These are phyloP conservation scores for Pseudohyphozyma bogoriensis DNA, from an alignment of 768 basidiomycete species.

Conservation along the genomic window DNA sequence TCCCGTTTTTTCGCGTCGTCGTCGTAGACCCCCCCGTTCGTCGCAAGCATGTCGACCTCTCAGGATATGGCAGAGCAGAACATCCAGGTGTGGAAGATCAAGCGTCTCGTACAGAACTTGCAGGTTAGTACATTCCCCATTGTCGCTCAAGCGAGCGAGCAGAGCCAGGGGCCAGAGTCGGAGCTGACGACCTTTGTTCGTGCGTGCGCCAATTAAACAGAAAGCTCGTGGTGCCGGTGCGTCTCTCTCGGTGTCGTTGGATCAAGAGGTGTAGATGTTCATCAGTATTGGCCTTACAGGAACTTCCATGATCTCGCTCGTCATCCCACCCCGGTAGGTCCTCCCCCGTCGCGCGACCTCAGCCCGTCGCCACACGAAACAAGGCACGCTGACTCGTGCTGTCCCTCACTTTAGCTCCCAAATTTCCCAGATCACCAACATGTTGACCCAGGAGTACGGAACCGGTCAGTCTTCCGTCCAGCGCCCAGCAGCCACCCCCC, in stretches of 20 bases:
- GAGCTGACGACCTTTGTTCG: neutral
- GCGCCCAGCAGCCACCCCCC: neutral
- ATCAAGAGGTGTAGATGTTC: too few species aligned
- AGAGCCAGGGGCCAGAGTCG: neutral
- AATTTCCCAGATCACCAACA: constrained; percentile 83
- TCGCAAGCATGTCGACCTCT: neutral
- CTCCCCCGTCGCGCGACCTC: neutral
- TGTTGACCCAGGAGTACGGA: constrained; percentile 74
- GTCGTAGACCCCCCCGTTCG: neutral
- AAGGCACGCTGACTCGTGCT: neutral
- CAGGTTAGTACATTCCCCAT: neutral
- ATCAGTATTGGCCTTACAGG: too few species aligned
- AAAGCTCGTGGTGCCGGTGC: constrained; percentile 67
- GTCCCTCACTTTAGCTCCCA: constrained; percentile 45
- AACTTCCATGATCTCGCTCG: constrained; percentile 97
- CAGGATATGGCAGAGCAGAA: neutral
- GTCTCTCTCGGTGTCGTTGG: too few species aligned
- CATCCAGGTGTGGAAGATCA: constrained; percentile 1
- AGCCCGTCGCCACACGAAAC: constrained; percentile 43
- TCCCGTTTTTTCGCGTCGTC: neutral
- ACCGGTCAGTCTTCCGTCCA: constrained; percentile 6
- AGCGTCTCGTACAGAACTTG: too few species aligned
- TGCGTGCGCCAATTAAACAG: constrained; percentile 53
- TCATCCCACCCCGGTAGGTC: constrained; percentile 81
- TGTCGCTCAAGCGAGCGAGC: neutral